phyloP scores from a whole-genome alignment of 768 basidiomycete genomes.

The Candolleomyces aberdarensis region DNA sequence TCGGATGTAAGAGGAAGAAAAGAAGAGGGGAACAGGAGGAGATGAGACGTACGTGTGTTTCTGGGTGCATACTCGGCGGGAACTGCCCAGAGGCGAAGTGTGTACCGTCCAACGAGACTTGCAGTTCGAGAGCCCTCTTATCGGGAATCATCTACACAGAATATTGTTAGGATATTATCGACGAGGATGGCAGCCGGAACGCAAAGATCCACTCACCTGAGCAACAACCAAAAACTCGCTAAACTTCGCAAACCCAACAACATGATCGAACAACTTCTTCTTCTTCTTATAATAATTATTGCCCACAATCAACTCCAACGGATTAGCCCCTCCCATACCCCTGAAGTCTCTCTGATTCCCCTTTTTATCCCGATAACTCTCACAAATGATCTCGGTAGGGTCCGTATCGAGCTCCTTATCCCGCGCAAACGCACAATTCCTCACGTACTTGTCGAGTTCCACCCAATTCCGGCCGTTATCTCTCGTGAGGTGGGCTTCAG shows the following conservation, averaged over 20 bases:
- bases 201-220: slow-evolving; percentile 54
- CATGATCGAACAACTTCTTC: slow-evolving; percentile 76
- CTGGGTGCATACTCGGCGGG: slow-evolving; percentile 86
- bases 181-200: neutral
- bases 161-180: neutral
- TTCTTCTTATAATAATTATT: slow-evolving; percentile 66
- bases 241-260: slow-evolving; percentile 96
- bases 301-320: slow-evolving; percentile 79
- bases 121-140: slow-evolving; percentile 67
- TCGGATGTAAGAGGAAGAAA: neutral
- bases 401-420: slow-evolving; percentile 80
- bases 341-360: slow-evolving; percentile 68
- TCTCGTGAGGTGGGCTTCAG: slow-evolving; percentile 68
- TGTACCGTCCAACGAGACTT: slow-evolving; percentile 90
- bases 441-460: slow-evolving; percentile 79
- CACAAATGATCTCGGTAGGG: slow-evolving; percentile 87
- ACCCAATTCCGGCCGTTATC: slow-evolving; percentile 80
- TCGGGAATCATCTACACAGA: slow-evolving; percentile 44
- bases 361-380: slow-evolving; percentile 77
- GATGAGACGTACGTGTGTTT: slow-evolving; percentile 69
- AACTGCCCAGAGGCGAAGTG: slow-evolving; percentile 85
- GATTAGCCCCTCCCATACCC: slow-evolving; percentile 38
- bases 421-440: slow-evolving; percentile 89
- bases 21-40: neutral
- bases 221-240: slow-evolving; percentile 96